A percentile compares a stretch with the other conserved stretches of the same genome.
phyloP scores from a whole-genome alignment of 768 basidiomycete genomes.

The Tylopilus cervinicoccineus region DNA sequence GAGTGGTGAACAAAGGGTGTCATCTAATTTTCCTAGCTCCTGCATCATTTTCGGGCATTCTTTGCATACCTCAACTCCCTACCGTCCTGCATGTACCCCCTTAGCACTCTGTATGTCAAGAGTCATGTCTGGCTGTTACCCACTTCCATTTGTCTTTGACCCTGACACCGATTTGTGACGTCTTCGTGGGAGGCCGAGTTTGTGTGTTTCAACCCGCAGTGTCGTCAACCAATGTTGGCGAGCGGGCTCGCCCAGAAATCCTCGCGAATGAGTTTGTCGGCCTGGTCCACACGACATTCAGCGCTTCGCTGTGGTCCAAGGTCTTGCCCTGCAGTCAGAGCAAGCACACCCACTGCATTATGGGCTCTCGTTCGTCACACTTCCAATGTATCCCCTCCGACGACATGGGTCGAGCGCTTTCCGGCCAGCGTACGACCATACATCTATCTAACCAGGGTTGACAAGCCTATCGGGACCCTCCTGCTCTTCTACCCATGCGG shows the following conservation, averaged over 20 bases:
- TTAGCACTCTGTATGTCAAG: conserved; percentile 19
- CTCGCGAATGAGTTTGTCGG: background rate
- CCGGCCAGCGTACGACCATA: conserved; percentile 69
- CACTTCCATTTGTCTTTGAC: background rate
- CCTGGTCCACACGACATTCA: background rate
- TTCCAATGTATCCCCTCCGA: conserved; percentile 17
- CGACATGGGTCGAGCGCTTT: conserved; percentile 65
- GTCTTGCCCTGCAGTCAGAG: background rate
- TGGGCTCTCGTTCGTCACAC: conserved; percentile 13
- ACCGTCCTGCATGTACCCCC: conserved; percentile 26
- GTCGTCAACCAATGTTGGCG: conserved; percentile 14
- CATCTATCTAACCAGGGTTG: conserved; percentile 79
- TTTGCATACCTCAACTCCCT: conserved; percentile 25
- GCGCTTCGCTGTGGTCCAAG: background rate
- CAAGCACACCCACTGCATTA: background rate
- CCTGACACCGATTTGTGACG: background rate
- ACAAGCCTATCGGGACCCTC: conserved; percentile 94
- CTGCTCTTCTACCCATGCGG: conserved; percentile 93
- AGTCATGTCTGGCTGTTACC: conserved; percentile 9
- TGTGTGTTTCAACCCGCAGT: background rate
- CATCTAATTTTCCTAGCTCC: conserved; percentile 8
- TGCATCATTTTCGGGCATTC: conserved; percentile 26
- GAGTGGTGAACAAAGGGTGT: conserved; percentile 62
- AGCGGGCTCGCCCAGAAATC: conserved; percentile 1
- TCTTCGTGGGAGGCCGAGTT: background rate